Percentiles rank a stretch among this genome's conserved stretches.
These are phyloP conservation scores for Fusarium nelsonii DNA, from an alignment of 2,329 filamentous ascomycete species.

Conservation along the genomic window DNA sequence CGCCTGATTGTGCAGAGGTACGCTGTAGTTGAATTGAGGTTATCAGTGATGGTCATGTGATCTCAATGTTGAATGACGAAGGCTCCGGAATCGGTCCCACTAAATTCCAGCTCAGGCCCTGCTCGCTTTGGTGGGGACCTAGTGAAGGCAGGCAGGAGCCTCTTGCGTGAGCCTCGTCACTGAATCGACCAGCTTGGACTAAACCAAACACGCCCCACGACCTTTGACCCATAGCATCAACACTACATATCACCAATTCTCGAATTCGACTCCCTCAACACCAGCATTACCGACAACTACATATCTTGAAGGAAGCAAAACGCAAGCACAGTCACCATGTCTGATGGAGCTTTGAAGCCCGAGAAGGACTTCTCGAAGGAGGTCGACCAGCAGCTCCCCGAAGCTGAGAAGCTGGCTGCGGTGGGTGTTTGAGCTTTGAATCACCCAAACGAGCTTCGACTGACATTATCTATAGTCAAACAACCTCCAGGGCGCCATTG, in stretches of 20 bases:
- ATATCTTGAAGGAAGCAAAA: constrained; percentile 16
- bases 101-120: constrained; percentile 41
- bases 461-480: constrained; percentile 60
- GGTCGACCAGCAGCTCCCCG: constrained; percentile 89
- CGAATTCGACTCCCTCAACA: constrained; percentile 1
- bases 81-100: constrained; percentile 38
- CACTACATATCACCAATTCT: constrained; percentile 29
- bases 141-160: constrained; percentile 54
- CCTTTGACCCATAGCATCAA: constrained; percentile 40
- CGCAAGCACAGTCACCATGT: constrained; percentile 67
- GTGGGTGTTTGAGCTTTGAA: constrained; percentile 63
- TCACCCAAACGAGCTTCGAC: not conserved
- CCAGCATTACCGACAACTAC: not conserved
- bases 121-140: constrained; percentile 35
- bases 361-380: constrained; percentile 99
- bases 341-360: constrained; percentile 85
- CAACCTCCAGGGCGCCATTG: constrained; percentile 87
- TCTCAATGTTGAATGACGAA: constrained; percentile 3
- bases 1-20: not conserved
- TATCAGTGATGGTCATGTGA: constrained; percentile 26
- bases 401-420: constrained; percentile 90
- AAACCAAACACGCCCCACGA: constrained; percentile 46
- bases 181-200: constrained; percentile 47
- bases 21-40: not conserved
- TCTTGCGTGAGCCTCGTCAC: constrained; percentile 55